Base-by-base conservation (phyloP, 805 yeast genomes). In the Candida easanensis region DNA sequence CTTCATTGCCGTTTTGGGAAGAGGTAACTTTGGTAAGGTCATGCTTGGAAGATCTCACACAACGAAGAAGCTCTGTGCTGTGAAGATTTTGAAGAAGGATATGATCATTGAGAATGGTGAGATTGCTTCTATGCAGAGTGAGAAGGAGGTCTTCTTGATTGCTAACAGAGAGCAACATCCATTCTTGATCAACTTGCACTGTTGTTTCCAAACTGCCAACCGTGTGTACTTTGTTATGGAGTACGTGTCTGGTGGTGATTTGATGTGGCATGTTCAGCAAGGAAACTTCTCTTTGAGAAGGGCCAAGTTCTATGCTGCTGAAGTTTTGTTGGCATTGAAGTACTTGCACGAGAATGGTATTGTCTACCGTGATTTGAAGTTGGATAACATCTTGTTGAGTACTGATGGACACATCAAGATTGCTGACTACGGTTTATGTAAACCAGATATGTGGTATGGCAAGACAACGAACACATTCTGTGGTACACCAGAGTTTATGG, bases 401-500 rank as follows among this genome's bases (percentile, higher is more conserved):
- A 77, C 87, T 0, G 82, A 82, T 40, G 99, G 99, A 16, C 99
- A 93, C 64, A 87, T 93, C 61, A 93, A 93, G 68, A 81, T 93
- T 55, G 99, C 95, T 23, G 99, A 93, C 68, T 93, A 91, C 61
- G 99, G 99, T 39, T 74, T 93, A 54, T 93, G 99, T 74, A 93
- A 93, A 64, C 98, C 89, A 56, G 85, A 77, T 38, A 88, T 88
- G 95, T 82, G 88, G 82, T 72, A 70, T 61, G 89, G 88, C 11
- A 80, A 76, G 53, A 88, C 90, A 16, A 93, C 97, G 0, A 82
- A 88, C 4, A 93, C 99, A 0, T 93, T 91, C 70, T 93, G 99
- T 71, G 99, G 99, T 55, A 93, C 99, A 3, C 99, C 99, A 0
- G 99, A 93, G 64, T 87, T 93, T 54, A 93, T 93, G 96, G 99